These are phyloP conservation scores for Omphalotus olearius DNA, from an alignment of 1,284 basidiomycete genomes.

Conservation along the genomic window DNA sequence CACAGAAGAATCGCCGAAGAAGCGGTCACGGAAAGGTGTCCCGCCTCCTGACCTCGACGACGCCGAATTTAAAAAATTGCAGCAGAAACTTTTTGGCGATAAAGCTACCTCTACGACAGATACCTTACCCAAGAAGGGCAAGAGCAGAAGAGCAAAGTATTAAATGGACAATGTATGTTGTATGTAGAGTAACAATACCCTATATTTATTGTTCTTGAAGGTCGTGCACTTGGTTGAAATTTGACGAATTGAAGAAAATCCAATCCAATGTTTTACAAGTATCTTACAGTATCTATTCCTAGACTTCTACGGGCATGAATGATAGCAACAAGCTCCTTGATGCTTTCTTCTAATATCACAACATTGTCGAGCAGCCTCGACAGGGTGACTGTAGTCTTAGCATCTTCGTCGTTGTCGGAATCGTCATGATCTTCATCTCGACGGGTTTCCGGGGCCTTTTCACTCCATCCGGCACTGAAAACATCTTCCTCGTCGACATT, in stretches of 20 bases:
- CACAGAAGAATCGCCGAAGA: constrained; percentile 42
- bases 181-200: constrained; percentile 1
- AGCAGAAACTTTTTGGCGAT: constrained; percentile 53
- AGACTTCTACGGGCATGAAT: constrained; percentile 82
- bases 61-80: constrained; percentile 62
- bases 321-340: constrained; percentile 90
- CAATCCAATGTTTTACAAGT: constrained; percentile 45
- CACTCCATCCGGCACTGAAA: constrained; percentile 59
- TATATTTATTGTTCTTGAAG: background rate
- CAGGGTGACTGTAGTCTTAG: constrained; percentile 57
- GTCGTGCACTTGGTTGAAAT: background rate
- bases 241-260: background rate
- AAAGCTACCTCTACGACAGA: constrained; percentile 29
- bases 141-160: constrained; percentile 28
- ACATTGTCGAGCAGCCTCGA: constrained; percentile 91
- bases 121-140: constrained; percentile 26
- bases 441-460: constrained; percentile 22
- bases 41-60: constrained; percentile 60
- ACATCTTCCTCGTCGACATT: constrained; percentile 62
- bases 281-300: constrained; percentile 82
- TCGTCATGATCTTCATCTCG: constrained; percentile 25
- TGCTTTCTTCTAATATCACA: constrained; percentile 91
- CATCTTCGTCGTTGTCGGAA: constrained; percentile 23
- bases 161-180: constrained; percentile 6
- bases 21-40: constrained; percentile 39